phyloP scores from a whole-genome alignment of 768 basidiomycete species.

The Tulasnella sp. region DNA sequence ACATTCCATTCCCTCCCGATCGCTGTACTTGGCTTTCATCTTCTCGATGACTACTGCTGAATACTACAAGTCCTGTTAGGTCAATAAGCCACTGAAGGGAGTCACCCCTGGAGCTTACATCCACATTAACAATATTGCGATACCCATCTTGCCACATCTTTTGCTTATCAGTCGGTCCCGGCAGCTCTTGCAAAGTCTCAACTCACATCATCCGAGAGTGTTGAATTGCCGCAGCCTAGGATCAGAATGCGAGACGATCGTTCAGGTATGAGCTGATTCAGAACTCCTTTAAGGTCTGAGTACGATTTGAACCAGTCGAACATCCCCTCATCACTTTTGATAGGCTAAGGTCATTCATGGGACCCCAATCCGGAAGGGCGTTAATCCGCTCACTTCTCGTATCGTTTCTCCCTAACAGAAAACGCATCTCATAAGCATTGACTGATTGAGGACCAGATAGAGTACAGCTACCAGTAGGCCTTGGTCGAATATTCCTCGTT shows the following conservation, averaged over 20 bases:
- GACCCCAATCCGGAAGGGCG: not conserved
- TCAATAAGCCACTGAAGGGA: not conserved
- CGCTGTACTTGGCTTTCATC: constrained; percentile 48
- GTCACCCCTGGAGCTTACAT: constrained; percentile 43
- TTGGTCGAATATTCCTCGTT: constrained; percentile 7
- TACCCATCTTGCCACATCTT: constrained; percentile 88
- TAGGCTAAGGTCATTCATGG: not conserved
- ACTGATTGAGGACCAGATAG: too few relatives aligned
- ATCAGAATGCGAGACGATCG: constrained; percentile 55
- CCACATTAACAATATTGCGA: constrained; percentile 64
- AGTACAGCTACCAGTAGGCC: not conserved
- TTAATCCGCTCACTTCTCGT: constrained; percentile 40
- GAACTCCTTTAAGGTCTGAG: constrained; percentile 48
- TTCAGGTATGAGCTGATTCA: constrained; percentile 52
- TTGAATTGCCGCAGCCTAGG: constrained; percentile 75
- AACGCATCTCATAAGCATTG: not conserved
- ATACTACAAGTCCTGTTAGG: constrained; percentile 37
- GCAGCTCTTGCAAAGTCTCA: not conserved
- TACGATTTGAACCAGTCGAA: constrained; percentile 90
- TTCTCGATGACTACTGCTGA: constrained; percentile 62
- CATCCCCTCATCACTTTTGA: constrained; percentile 40
- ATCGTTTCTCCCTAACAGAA: constrained; percentile 49
- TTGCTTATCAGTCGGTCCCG: not conserved
- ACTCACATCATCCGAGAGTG: constrained; percentile 58
- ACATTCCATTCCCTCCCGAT: constrained; percentile 56